Conservation (phyloP, 352 stramenopile species). For the Pythium rhizo-oryzae region DNA sequence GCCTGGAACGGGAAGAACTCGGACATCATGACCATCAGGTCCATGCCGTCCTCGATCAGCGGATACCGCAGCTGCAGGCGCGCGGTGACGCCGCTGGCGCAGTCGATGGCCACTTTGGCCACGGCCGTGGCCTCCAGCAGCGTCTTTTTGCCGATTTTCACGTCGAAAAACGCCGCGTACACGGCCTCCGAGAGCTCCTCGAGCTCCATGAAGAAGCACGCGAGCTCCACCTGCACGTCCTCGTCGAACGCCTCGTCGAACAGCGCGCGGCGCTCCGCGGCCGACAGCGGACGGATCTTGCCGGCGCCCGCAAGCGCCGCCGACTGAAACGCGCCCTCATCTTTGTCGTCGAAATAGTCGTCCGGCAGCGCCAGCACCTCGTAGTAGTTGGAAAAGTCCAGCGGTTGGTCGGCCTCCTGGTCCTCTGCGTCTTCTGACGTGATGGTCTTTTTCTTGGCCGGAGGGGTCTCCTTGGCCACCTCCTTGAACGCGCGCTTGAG, state of each 20-base stretch:
- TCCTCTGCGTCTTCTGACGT: no score
- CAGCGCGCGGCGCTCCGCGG: conserved; percentile 1
- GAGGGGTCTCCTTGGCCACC: no score
- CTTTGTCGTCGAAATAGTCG: conserved; percentile 16
- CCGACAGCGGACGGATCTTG: background rate
- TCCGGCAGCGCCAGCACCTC: conserved; percentile 17
- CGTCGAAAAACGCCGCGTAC: conserved; percentile 31
- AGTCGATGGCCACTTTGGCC: conserved; percentile 38
- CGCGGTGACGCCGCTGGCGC: conserved; percentile 24
- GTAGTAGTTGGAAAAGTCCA: conserved; percentile 24
- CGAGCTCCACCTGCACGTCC: conserved; percentile 22
- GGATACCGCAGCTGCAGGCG: conserved; percentile 32
- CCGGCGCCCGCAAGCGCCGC: background rate
- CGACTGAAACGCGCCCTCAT: background rate
- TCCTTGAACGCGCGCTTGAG: background rate
- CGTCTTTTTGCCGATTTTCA: conserved; percentile 36
- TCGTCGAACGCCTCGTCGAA: conserved; percentile 33
- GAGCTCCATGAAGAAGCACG: conserved; percentile 38
- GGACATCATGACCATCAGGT: conserved; percentile 13
- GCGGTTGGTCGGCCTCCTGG: background rate
- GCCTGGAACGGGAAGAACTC: conserved; percentile 8
- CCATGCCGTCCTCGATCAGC: background rate
- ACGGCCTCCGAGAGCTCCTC: conserved; percentile 26
- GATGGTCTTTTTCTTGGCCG: no score
- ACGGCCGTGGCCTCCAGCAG: conserved; percentile 39